These are phyloP conservation scores for Capsicum chinense DNA, from an alignment of 257 asterid genomes.

Conservation along the genomic window DNA sequence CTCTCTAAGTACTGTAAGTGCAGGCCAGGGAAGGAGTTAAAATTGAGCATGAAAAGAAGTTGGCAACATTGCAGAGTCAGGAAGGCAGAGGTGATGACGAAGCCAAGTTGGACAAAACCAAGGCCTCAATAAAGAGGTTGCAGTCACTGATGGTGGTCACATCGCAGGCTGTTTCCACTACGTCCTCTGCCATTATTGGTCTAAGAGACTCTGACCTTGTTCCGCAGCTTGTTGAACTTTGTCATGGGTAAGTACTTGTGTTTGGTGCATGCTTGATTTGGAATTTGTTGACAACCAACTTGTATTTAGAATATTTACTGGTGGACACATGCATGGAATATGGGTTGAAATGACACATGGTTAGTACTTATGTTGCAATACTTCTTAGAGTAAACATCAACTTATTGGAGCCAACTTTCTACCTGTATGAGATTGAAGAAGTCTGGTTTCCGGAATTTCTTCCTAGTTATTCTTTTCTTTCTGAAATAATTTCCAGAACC, in stretches of 20 bases:
- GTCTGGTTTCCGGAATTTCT: neutral
- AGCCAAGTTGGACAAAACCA: constrained; percentile 94
- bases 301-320: neutral
- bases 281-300: constrained; percentile 3
- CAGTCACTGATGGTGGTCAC: constrained; percentile 90
- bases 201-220: constrained; percentile 85
- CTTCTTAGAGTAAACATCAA: neutral
- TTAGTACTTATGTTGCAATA: constrained; percentile 15
- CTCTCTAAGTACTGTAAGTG: constrained; percentile 27
- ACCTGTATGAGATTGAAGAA: constrained; percentile 2
- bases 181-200: constrained; percentile 80
- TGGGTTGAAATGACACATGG: neutral
- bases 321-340: neutral
- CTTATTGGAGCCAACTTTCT: constrained; percentile 20
- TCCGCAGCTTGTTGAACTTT: constrained; percentile 95
- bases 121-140: constrained; percentile 78
- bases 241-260: constrained; percentile 77
- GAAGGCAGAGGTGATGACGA: constrained; percentile 77
- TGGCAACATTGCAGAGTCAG: constrained; percentile 83
- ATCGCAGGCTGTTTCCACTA: constrained; percentile 91
- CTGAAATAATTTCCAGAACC: neutral
- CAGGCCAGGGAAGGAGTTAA: constrained; percentile 95
- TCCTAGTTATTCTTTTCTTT: neutral
- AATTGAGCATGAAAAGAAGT: constrained; percentile 87
- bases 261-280: constrained; percentile 19